These are phyloP conservation scores for Teratosphaeria gauchensis DNA, from an alignment of 2,329 filamentous ascomycete species.

Conservation along the genomic window DNA sequence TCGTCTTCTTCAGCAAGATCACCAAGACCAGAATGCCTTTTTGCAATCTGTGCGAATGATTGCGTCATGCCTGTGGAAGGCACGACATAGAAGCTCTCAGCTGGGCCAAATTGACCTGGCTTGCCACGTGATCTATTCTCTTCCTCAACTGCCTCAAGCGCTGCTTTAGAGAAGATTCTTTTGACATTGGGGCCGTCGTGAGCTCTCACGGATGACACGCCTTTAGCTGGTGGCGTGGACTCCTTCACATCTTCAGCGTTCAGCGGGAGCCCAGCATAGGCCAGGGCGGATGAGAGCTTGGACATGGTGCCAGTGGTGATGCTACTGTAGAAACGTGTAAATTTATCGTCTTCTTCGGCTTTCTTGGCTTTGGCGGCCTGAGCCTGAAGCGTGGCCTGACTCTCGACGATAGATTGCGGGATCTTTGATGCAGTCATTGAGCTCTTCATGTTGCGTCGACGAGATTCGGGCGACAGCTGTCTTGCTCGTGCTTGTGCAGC, in stretches of 20 bases:
- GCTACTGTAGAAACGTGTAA: conserved; percentile 78
- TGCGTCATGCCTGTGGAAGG: conserved; percentile 84
- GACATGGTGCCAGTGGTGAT: conserved; percentile 81
- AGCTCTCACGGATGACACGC: conserved; percentile 22
- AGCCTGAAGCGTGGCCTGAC: conserved; percentile 12
- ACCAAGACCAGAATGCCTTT: conserved; percentile 37
- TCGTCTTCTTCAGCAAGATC: conserved; percentile 48
- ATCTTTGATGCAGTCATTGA: conserved; percentile 11
- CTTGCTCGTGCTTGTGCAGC: conserved; percentile 21
- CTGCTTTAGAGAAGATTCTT: conserved; percentile 75
- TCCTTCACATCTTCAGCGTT: conserved; percentile 23
- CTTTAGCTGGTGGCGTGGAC: conserved; percentile 17
- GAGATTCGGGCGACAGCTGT: conserved; percentile 23
- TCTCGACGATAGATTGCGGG: conserved; percentile 23
- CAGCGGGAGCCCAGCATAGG: conserved; percentile 84
- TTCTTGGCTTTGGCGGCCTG: conserved; percentile 9
- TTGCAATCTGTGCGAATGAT: conserved; percentile 75
- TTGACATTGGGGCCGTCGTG: conserved; percentile 57
- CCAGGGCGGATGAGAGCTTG: conserved; percentile 77
- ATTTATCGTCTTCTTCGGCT: conserved; percentile 52
- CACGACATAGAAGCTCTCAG: conserved; percentile 83
- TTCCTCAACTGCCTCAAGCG: conserved; percentile 66
- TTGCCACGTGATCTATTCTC: conserved; percentile 40
- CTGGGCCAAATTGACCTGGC: conserved; percentile 45
- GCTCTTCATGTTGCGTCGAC: conserved; percentile 9